Evolutionary conservation across 2,329 filamentous ascomycete species (phyloP), one percentile per base, ranked within the genome.

Genomic region (Aspergillus tamarii): DNA sequence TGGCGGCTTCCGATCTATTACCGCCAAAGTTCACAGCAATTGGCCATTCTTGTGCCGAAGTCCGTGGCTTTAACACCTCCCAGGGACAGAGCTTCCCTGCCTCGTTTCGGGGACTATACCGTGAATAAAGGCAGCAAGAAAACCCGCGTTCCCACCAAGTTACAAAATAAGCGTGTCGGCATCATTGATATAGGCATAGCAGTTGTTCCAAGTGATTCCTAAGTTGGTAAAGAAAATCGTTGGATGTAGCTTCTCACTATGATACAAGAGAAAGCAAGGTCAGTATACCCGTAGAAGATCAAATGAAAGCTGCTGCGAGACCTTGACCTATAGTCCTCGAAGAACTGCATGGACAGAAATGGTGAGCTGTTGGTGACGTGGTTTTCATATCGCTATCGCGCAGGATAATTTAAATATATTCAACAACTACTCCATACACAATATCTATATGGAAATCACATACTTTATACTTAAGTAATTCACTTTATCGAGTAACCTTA

Each of bases 121-220:
- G 39, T 26, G n/a, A 65, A 63, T 1, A 59, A 61, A 10, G 65
- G 63, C 5, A 59, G 54, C 2, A 55, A 61, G 4, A 30, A 48
- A 12, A 16, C 55, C 5, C 65, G 55, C 7, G 9, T 6, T 1
- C 32, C 64, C 12, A 41, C 21, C 19, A 36, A 32, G 8, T 56
- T 67, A 4, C 19, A 61, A 1, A 76, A 74, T n/a, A 82, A 81
- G 63, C 71, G 69, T 11, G 78, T 83, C 4, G 81, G 71, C 4
- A 71, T 82, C 48, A 74, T 84, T 41, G 82, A 82, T 3, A 84
- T 80, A 0, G 82, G 81, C 12, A 78, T 81, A 11, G 80, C 80
- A 16, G 78, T 75, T 0, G 67, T 83, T 8, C 81, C 81, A 83
- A 65, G 70, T 69, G 32, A 34, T 83, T 1, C 81, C 81, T 10